Base-by-base conservation (phyloP, 352 stramenopile genomes). In the Globisporangium radiosum region DNA sequence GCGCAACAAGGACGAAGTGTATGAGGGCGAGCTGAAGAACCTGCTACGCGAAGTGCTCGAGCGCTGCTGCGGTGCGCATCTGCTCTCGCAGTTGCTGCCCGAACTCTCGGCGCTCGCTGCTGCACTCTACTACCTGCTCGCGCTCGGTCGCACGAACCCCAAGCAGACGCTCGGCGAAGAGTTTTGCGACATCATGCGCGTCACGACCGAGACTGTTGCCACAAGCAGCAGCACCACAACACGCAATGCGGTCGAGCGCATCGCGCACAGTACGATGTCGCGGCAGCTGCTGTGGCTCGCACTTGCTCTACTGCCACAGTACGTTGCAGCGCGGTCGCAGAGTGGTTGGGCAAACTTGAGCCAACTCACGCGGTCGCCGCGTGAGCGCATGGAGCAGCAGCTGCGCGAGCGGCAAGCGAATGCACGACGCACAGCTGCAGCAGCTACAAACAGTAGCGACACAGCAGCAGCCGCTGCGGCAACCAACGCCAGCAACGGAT, bases 161-260 rank as follows among this genome's bases (percentile, higher is more conserved):
- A 72, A 85, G 56, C 86, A 95, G 57, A 93, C 84, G 43, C 72
- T 95, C n/a, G 86, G 86, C 8, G 86, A 95, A 60, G 86, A 95
- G 53, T 95, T 89, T 60, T 94, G 86, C 49, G 85, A 94, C 53
- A 72, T 94, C 11, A 75, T 93, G 50, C 84, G 84, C 40, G 77
- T 93, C 25, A 72, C 70, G 5, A 75, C 65, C 15, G 43, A 48
- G 1, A 44, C 15, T 5, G 14, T 38, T 11, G n/a, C 7, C 1
- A 6, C 8, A 1, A 13, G 1, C 25, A 10, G 11, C 4, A 7
- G 4, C n/a, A 10, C 13, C 3, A 37, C 17, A 15, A 44, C 63
- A 13, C 43, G 45, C 10, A 52, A 40, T 52, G 19, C 33, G 0
- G 52, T 17, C 0, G 40, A 53, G 0, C 39, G 33, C 0, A 57